Evolutionary conservation across 2,329 filamentous ascomycete genomes (phyloP).

Genomic region (Conoideocrella luteorostrata): DNA sequence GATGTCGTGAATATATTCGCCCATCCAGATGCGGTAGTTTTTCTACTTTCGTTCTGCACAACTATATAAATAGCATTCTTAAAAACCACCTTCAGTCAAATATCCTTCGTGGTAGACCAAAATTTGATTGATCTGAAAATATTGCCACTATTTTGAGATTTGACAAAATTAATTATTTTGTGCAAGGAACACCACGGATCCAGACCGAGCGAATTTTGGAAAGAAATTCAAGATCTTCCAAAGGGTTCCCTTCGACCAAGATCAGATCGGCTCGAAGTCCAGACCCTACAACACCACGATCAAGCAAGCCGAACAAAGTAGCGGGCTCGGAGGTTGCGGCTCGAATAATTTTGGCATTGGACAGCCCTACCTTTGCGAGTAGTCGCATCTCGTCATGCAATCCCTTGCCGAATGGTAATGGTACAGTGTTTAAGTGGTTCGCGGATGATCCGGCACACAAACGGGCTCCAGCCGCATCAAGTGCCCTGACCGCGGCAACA

Average conservation of each 20-base stretch:
- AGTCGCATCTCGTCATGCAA: slow-evolving; percentile 19
- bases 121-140: too few species aligned
- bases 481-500: slow-evolving; percentile 17
- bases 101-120: too few species aligned
- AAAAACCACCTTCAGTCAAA: too few species aligned
- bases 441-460: slow-evolving; percentile 27
- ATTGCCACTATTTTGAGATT: too few species aligned
- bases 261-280: slow-evolving; percentile 24
- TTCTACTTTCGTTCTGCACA: too few species aligned
- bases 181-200: background rate
- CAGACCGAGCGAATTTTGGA: slow-evolving; percentile 4
- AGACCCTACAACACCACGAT: slow-evolving; percentile 19
- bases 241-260: slow-evolving; percentile 22
- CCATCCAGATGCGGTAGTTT: too few species aligned
- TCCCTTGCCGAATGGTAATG: slow-evolving; percentile 13
- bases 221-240: slow-evolving; percentile 18
- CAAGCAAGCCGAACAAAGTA: slow-evolving; percentile 16
- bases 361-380: slow-evolving; percentile 16
- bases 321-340: slow-evolving; percentile 17
- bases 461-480: slow-evolving; percentile 20
- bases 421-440: slow-evolving; percentile 6
- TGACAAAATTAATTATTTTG: too few species aligned
- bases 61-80: too few species aligned
- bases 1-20: too few species aligned
- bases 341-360: slow-evolving; percentile 13